A percentile compares a stretch with the other conserved stretches of the same genome.
Conservation (phyloP, 257 asterid genomes). For the Solanum infundibuliforme region DNA sequence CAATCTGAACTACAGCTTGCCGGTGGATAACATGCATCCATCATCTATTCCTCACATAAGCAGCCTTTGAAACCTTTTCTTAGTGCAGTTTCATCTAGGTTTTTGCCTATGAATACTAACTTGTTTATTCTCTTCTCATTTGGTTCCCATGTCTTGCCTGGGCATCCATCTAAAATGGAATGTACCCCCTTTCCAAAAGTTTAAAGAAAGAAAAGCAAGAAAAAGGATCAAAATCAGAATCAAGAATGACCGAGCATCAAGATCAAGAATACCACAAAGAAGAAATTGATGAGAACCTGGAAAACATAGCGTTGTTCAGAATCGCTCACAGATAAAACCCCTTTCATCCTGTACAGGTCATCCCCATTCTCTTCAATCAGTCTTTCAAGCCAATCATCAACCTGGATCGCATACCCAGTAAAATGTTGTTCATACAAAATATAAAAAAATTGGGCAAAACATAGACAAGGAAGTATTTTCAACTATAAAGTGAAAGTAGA, state of each 20-base stretch:
- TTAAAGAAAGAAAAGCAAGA: background rate
- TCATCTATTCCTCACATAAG: slow-evolving; percentile 30
- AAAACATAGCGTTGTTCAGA: slow-evolving; percentile 81
- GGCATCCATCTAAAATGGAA: slow-evolving; percentile 71
- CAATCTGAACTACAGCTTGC: background rate
- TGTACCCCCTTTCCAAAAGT: slow-evolving; percentile 60
- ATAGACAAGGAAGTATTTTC: background rate
- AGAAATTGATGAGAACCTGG: slow-evolving; percentile 39
- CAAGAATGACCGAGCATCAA: background rate
- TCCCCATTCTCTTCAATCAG: slow-evolving; percentile 85
- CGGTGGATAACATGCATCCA: background rate
- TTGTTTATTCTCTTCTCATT: slow-evolving; percentile 79
- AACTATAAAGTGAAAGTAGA: background rate
- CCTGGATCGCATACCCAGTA: slow-evolving; percentile 27
- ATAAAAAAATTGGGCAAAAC: background rate
- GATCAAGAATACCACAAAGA: background rate
- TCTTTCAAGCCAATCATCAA: slow-evolving; percentile 95
- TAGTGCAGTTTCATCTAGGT: slow-evolving; percentile 72
- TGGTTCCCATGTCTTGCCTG: slow-evolving; percentile 80
- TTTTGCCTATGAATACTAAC: slow-evolving; percentile 80
- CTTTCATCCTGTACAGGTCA: slow-evolving; percentile 88
- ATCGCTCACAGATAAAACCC: slow-evolving; percentile 61
- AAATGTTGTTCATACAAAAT: background rate
- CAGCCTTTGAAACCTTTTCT: slow-evolving; percentile 92
- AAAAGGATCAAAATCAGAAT: background rate